Evolutionary conservation across 2,329 filamentous ascomycete genomes (phyloP).

Genomic region (Cordyceps cicadae): DNA sequence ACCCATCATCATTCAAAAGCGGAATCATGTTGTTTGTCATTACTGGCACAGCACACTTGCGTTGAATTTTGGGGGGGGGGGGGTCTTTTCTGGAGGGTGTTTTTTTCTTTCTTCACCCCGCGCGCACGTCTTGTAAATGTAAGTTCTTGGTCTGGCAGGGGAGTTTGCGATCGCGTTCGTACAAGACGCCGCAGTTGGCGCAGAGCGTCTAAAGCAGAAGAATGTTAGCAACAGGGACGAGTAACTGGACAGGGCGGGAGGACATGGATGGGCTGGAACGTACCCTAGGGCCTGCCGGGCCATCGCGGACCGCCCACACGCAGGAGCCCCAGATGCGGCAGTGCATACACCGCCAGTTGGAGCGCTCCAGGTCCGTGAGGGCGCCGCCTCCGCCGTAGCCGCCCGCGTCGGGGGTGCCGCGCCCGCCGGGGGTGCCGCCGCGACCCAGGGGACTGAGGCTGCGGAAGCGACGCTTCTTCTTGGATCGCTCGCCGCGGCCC

Average conservation of each 20-base stretch:
- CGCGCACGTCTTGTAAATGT: slow-evolving; percentile 26
- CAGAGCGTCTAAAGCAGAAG: slow-evolving; percentile 61
- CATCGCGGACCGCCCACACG: slow-evolving; percentile 92
- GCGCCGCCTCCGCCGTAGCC: slow-evolving; percentile 63
- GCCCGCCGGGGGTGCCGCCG: slow-evolving; percentile 52
- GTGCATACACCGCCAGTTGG: slow-evolving; percentile 79
- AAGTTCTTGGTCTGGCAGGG: slow-evolving; percentile 45
- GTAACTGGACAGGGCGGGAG: not conserved
- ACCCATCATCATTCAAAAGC: not conserved
- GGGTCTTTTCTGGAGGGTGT: not conserved
- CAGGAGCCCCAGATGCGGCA: slow-evolving; percentile 82
- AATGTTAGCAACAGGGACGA: slow-evolving; percentile 14
- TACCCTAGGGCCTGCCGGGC: slow-evolving; percentile 75
- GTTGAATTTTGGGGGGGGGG: too few relatives aligned
- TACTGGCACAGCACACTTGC: too few relatives aligned
- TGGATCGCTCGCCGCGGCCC: slow-evolving; percentile 84
- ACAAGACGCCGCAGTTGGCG: slow-evolving; percentile 85
- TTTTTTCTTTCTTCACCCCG: slow-evolving; percentile 18
- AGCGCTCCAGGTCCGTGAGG: slow-evolving; percentile 68
- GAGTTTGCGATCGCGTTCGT: slow-evolving; percentile 76
- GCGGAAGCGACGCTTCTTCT: slow-evolving; percentile 89
- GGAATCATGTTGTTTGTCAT: not conserved
- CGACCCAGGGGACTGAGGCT: slow-evolving; percentile 75
- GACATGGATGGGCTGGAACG: slow-evolving; percentile 25
- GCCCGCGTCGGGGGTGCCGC: slow-evolving; percentile 74